Conservation (phyloP, 257 asterid genomes). For the Eucommia ulmoides region DNA sequence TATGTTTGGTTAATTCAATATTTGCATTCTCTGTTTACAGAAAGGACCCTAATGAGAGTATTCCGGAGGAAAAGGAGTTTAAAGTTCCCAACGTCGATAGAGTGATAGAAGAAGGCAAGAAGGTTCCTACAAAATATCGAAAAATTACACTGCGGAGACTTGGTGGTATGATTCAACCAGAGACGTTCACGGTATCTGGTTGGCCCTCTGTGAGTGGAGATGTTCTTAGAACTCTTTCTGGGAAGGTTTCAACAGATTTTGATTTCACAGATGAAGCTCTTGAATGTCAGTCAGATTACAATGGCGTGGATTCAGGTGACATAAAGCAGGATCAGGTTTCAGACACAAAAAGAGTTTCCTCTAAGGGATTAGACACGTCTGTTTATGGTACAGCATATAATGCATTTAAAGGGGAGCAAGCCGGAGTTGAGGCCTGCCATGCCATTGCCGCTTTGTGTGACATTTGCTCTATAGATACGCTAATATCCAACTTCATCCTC, state of each 20-base stretch:
- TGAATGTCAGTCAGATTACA: constrained; percentile 14
- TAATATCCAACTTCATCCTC: constrained; percentile 90
- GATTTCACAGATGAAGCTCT: constrained; percentile 37
- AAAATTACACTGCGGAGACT: constrained; percentile 61
- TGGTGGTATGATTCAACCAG: constrained; percentile 37
- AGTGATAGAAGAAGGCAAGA: constrained; percentile 87
- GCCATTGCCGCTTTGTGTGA: constrained; percentile 95
- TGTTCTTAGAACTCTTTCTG: constrained; percentile 70
- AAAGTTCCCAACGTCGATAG: constrained; percentile 64
- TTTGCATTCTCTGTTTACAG: constrained; percentile 28
- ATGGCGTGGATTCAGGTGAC: constrained; percentile 29
- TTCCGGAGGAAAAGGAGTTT: constrained; percentile 57
- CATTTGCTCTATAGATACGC: constrained; percentile 77
- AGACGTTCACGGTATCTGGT: constrained; percentile 80
- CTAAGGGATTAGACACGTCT: constrained; percentile 34
- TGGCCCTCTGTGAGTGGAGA: constrained; percentile 96
- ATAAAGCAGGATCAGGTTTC: constrained; percentile 12
- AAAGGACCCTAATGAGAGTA: constrained; percentile 50
- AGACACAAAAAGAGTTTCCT: constrained; percentile 11
- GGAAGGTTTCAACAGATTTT: constrained; percentile 68
- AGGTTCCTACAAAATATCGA: constrained; percentile 60
- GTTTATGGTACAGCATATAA: constrained; percentile 69
- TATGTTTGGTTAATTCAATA: background rate
- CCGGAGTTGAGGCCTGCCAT: constrained; percentile 75
- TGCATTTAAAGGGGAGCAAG: constrained; percentile 60